A percentile compares a stretch with the other conserved stretches of the same genome.
These are phyloP conservation scores for Spizellomyces punctatus DNA, from an alignment of 192 early-diverging fungal genomes.

Conservation along the genomic window DNA sequence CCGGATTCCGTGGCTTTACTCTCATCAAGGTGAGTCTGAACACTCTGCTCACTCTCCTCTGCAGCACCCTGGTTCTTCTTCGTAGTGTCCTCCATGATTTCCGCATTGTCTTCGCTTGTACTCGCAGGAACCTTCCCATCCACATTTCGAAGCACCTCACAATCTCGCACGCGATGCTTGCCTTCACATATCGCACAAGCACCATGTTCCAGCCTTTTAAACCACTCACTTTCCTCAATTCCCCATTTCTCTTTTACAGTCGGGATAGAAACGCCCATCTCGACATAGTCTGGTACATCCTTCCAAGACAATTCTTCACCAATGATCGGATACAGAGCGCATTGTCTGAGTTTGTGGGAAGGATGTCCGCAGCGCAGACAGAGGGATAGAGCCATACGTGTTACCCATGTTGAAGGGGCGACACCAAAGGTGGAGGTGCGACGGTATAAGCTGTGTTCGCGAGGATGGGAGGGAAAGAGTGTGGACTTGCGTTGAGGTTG, in stretches of 20 bases:
- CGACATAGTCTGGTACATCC: not conserved
- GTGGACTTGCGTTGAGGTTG: too few relatives aligned
- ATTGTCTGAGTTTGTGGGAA: slow-evolving; percentile 17
- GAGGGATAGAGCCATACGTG: slow-evolving; percentile 4
- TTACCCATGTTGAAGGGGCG: not conserved
- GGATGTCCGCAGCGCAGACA: slow-evolving; percentile 30
- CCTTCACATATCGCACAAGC: too few relatives aligned
- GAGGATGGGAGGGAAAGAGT: not conserved
- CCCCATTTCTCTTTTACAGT: too few relatives aligned
- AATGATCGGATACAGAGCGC: slow-evolving; percentile 2
- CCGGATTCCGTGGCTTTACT: too few relatives aligned
- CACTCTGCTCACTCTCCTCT: not conserved
- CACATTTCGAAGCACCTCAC: too few relatives aligned
- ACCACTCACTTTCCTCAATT: too few relatives aligned
- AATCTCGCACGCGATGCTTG: too few relatives aligned
- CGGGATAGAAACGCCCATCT: not conserved
- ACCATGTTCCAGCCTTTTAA: too few relatives aligned
- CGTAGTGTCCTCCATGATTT: too few relatives aligned
- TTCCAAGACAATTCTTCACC: slow-evolving; percentile 13
- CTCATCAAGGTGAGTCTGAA: not conserved
- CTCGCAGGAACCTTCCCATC: too few relatives aligned
- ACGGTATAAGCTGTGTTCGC: slow-evolving; percentile 12
- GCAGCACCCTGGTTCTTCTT: not conserved
- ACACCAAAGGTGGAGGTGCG: slow-evolving; percentile 5
- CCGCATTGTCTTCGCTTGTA: too few relatives aligned